Evolutionary conservation across 768 basidiomycete genomes (phyloP).

Genomic region (Serpula lacrymans): DNA sequence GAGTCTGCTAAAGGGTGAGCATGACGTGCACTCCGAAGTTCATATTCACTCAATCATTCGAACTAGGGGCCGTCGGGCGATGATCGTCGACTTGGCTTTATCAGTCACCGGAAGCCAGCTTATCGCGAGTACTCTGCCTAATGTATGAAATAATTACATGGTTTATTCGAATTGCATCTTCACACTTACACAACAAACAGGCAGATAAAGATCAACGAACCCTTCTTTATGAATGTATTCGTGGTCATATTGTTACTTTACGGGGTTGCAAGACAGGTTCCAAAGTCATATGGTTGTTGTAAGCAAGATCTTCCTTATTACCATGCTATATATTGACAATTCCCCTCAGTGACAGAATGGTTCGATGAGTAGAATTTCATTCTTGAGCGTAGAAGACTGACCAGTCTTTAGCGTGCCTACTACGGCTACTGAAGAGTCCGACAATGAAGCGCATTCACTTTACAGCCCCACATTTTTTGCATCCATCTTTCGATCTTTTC

Average conservation of each 20-base stretch:
- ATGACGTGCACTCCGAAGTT: too few relatives aligned
- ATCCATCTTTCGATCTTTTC: conserved; percentile 19
- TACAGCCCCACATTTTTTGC: conserved; percentile 24
- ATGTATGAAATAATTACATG: conserved; percentile 50
- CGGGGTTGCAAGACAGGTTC: conserved; percentile 89
- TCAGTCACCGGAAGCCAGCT: conserved; percentile 84
- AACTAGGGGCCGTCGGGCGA: conserved; percentile 65
- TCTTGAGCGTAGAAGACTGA: conserved; percentile 9
- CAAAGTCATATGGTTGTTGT: conserved; percentile 90
- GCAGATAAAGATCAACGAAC: conserved; percentile 86
- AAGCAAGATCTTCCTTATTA: conserved; percentile 16
- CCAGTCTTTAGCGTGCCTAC: conserved; percentile 50
- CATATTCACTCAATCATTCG: not conserved
- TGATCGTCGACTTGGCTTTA: conserved; percentile 82
- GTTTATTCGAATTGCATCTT: not conserved
- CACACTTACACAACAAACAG: conserved; percentile 38
- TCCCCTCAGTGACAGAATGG: conserved; percentile 53
- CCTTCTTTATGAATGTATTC: conserved; percentile 78
- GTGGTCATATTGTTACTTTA: conserved; percentile 85
- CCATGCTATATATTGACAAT: conserved; percentile 4
- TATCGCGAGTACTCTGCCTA: conserved; percentile 78
- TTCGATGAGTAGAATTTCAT: conserved; percentile 15
- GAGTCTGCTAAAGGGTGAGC: conserved; percentile 78
- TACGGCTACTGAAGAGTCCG: conserved; percentile 47
- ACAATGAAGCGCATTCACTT: conserved; percentile 14